Base-by-base conservation (phyloP, 108 stramenopile species). In the Mediolabrus comicus region DNA sequence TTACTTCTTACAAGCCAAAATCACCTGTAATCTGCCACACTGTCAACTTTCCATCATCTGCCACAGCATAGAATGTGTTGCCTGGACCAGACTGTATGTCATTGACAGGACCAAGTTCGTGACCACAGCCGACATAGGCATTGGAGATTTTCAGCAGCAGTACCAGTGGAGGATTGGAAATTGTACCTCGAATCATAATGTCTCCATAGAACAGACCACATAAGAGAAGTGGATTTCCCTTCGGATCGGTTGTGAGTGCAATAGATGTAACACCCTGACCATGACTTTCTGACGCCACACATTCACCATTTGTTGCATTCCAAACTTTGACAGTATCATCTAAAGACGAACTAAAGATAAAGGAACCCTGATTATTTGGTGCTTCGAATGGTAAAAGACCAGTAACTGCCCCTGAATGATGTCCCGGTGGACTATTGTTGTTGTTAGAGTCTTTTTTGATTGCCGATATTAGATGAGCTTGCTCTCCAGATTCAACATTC, bases 261-360 rank as follows among this genome's bases (percentile, higher is more conserved):
- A 95, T 95, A 7, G 72, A 62, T 5, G 87, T 82, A 8, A 95
- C 86, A 11, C 93, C 90, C 67, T 89, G 87, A n/a, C 84, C 87
- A 65, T 92, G 87, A 14, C 27, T 32, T 71, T 91, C 90, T 35
- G 82, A 88, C 38, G 80, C 83, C 1, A 95, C 88, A 55, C 89
- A 90, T 30, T 87, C 75, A n/a, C 91, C 93, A 30, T 88, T 90
- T 3, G 69, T 66, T 1, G 85, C 84, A 66, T 92, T 90, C 90
- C 90, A 95, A 4, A 88, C 93, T 80, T 87, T 89, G 54, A 95
- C 82, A 14, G 86, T 84, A 54, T 91, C 87, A 67, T 95, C 93
- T 34, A 95, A 68, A 11, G 81, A 81, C 22, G 86, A 84, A 63
- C 83, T 87, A 61, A 95, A 66, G 4, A 95, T 84, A 73, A 89